phyloP scores from a whole-genome alignment of 495 filamentous ascomycete species.

The Evansstolkia leycettana region DNA sequence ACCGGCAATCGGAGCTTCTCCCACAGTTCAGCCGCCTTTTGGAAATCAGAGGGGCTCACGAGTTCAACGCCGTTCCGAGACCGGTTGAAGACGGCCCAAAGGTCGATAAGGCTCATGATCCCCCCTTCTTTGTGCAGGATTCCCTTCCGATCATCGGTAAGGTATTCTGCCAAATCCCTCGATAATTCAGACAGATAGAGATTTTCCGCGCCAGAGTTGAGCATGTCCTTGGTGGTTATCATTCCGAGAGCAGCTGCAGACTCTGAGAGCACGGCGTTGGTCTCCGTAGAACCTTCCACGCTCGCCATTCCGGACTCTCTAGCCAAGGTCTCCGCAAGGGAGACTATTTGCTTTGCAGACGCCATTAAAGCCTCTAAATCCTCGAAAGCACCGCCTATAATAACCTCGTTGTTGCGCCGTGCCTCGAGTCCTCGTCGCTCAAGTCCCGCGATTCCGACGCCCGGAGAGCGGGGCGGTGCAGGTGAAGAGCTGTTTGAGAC shows the following conservation, averaged over 20 bases:
- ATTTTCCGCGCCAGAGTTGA: conserved; percentile 41
- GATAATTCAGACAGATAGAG: conserved; percentile 68
- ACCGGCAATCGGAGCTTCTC: conserved; percentile 81
- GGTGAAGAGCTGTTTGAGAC: conserved; percentile 10
- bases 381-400: conserved; percentile 91
- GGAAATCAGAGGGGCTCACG: conserved; percentile 82
- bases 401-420: conserved; percentile 79
- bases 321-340: conserved; percentile 80
- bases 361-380: conserved; percentile 96
- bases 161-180: conserved; percentile 81
- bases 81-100: conserved; percentile 98
- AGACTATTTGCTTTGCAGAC: conserved; percentile 89
- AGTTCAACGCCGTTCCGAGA: conserved; percentile 88
- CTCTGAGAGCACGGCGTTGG: conserved; percentile 63
- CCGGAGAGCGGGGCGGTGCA: conserved; percentile 37
- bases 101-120: conserved; percentile 87
- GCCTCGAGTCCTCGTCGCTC: conserved; percentile 73
- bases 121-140: conserved; percentile 76
- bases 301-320: conserved; percentile 48
- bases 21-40: conserved; percentile 79
- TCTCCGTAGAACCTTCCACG: conserved; percentile 46
- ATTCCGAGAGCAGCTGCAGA: conserved; percentile 78
- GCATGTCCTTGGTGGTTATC: conserved; percentile 91
- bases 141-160: conserved; percentile 79
- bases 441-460: conserved; percentile 83